Percentiles rank a stretch among this genome's conserved stretches.
phyloP scores from a whole-genome alignment of 1,139 yeast species.

The Hyphopichia pseudoburtonii region DNA sequence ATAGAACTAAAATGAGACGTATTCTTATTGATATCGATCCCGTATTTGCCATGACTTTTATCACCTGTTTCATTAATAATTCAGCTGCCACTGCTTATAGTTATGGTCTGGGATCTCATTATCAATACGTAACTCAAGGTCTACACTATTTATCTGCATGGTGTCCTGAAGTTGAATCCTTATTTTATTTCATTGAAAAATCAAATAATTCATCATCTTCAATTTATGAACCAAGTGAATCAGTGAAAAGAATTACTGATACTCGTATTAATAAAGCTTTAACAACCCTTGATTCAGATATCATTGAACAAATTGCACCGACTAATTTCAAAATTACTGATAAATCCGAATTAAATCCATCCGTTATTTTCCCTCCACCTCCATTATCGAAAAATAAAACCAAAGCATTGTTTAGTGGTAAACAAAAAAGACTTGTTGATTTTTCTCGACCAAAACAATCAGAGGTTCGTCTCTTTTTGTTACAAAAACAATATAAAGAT shows the following conservation, averaged over 20 bases:
- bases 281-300: neutral
- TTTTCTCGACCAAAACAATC: constrained; percentile 25
- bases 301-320: neutral
- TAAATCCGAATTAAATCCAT: constrained; percentile 24
- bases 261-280: constrained; percentile 12
- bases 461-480: constrained; percentile 17
- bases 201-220: constrained; percentile 2
- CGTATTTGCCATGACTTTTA: constrained; percentile 29
- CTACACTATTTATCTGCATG: constrained; percentile 28
- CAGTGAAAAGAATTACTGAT: constrained; percentile 13
- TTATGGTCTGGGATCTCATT: constrained; percentile 28
- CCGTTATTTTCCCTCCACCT: constrained; percentile 33
- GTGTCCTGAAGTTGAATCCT: constrained; percentile 33
- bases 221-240: constrained; percentile 1
- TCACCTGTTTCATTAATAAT: constrained; percentile 30
- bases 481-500: constrained; percentile 15
- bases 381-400: constrained; percentile 23
- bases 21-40: constrained; percentile 29
- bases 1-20: constrained; percentile 18
- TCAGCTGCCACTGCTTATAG: constrained; percentile 34
- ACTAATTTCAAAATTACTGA: constrained; percentile 5
- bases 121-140: constrained; percentile 29
- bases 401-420: constrained; percentile 22
- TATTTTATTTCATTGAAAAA: constrained; percentile 16
- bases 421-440: constrained; percentile 30